Base-by-base conservation (phyloP, 1,139 yeast genomes). In the Arxiozyma bovina region DNA sequence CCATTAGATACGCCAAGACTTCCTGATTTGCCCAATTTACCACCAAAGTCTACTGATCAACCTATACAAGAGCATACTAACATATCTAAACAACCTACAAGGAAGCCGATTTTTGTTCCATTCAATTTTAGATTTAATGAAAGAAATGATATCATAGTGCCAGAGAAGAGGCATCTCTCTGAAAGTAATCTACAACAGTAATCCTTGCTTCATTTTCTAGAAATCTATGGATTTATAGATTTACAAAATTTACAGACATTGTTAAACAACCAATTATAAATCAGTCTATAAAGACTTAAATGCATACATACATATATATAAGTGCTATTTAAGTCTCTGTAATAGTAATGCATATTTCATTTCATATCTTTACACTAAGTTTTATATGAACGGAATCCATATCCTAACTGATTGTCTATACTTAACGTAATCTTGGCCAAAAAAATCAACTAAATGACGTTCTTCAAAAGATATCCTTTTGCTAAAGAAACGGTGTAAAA, bases 401-500 rank as follows among this genome's bases (percentile, higher is more conserved):
- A 82, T 78, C 2, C 77, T 72, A 0, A 84, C 82, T 1, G 58
- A 60, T n/a, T 64, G 56, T 58, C 72, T 76, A 68, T 89, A 93
- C 0, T 68, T 62, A 0, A 62, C 57, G 66, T 93, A 93, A 6
- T 80, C 79, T 0, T 75, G 69, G 1, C 89, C 90, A 69, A 91
- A 93, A 64, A 93, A 91, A 42, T 71, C 63, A 2, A 81, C 67
- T 61, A 93, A 71, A 53, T 75, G 79, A 49, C 61, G 66, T 65
- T 93, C 99, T 69, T 93, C 99, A 53, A 70, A 80, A 46, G 58
- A 65, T 45, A 93, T 88, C 53, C 99, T 75, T 25, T 71, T 69
- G 17, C 69, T 71, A 73, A 93, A 93, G 66, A 93, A 93, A 42
- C 70, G 66, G 80, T 85, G 82, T 20, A 93, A 73, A 0, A 78